Percentiles rank a stretch among this genome's conserved stretches.
These are phyloP conservation scores for Aspergillus awamori DNA, from an alignment of 2,329 filamentous ascomycete genomes.

Conservation along the genomic window DNA sequence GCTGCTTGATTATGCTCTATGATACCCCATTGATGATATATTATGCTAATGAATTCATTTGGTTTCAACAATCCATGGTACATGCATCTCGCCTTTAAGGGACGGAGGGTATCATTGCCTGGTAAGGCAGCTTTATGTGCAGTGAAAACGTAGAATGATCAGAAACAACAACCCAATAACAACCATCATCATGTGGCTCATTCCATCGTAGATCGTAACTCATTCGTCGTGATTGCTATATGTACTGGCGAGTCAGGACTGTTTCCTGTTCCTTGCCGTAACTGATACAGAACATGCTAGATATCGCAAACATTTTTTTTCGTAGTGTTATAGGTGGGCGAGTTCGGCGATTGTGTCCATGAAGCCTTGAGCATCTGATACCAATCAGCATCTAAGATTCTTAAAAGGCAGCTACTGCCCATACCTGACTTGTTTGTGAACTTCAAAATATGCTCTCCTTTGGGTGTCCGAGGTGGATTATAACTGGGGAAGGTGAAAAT, in stretches of 20 bases:
- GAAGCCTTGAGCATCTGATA: slow-evolving; percentile 45
- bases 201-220: slow-evolving; percentile 11
- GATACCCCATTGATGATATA: slow-evolving; percentile 16
- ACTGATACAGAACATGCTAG: background rate
- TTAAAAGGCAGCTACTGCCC: slow-evolving; percentile 1
- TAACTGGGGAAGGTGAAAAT: slow-evolving; percentile 58
- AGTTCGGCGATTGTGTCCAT: slow-evolving; percentile 37
- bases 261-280: background rate
- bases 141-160: background rate
- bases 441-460: slow-evolving; percentile 44
- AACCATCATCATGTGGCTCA: slow-evolving; percentile 1
- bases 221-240: slow-evolving; percentile 11
- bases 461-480: slow-evolving; percentile 38
- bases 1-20: background rate
- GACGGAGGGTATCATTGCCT: slow-evolving; percentile 10
- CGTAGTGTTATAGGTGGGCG: slow-evolving; percentile 8
- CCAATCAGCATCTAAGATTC: slow-evolving; percentile 13
- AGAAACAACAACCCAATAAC: background rate
- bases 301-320: background rate
- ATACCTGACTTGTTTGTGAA: slow-evolving; percentile 41
- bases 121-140: background rate
- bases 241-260: background rate
- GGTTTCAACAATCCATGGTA: background rate
- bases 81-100: slow-evolving; percentile 3
- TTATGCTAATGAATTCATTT: slow-evolving; percentile 6